Evolutionary conservation across 2,329 filamentous ascomycete species (phyloP).

Genomic region (Torrubiellomyces zombiae): DNA sequence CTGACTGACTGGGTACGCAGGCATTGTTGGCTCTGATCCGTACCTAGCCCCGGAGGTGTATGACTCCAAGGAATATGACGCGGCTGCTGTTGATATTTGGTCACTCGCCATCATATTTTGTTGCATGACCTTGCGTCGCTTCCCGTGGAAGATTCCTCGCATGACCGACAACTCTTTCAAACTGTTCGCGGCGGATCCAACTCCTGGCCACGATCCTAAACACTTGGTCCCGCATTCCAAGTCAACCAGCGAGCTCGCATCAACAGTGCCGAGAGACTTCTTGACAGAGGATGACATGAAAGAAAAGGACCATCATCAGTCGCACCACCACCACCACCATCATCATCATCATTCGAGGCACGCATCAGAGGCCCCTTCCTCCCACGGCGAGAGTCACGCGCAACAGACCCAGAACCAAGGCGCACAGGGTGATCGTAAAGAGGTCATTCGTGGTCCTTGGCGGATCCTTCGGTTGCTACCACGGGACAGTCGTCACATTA

Average conservation of each 20-base stretch:
- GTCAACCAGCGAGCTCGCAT: conserved; percentile 26
- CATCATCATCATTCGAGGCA: conserved; percentile 3
- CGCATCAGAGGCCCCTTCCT: conserved; percentile 1
- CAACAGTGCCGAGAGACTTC: conserved; percentile 21
- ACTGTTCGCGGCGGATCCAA: conserved; percentile 74
- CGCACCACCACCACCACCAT: conserved; percentile 3
- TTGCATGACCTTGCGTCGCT: conserved; percentile 89
- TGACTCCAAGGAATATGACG: conserved; percentile 83
- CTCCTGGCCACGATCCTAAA: conserved; percentile 50
- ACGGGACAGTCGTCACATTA: conserved; percentile 75
- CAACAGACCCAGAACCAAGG: conserved; percentile 5
- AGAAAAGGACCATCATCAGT: conserved; percentile 8
- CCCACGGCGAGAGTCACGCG: conserved; percentile 3
- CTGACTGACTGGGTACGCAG: conserved; percentile 16
- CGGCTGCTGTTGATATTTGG: conserved; percentile 90
- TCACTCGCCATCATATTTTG: conserved; percentile 97
- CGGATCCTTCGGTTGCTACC: conserved; percentile 74
- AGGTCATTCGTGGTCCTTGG: conserved; percentile 85
- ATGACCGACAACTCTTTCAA: conserved; percentile 89
- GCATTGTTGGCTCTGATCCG: conserved; percentile 69
- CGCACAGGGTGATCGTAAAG: conserved; percentile 36
- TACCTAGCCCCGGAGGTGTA: conserved; percentile 96
- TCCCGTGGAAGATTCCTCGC: conserved; percentile 92
- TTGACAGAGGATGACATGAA: conserved; percentile 17
- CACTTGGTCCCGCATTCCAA: conserved; percentile 30